Percentiles rank a stretch among this genome's conserved stretches.
phyloP scores from a whole-genome alignment of 2,329 filamentous ascomycete species.

The Aphanocladium album region DNA sequence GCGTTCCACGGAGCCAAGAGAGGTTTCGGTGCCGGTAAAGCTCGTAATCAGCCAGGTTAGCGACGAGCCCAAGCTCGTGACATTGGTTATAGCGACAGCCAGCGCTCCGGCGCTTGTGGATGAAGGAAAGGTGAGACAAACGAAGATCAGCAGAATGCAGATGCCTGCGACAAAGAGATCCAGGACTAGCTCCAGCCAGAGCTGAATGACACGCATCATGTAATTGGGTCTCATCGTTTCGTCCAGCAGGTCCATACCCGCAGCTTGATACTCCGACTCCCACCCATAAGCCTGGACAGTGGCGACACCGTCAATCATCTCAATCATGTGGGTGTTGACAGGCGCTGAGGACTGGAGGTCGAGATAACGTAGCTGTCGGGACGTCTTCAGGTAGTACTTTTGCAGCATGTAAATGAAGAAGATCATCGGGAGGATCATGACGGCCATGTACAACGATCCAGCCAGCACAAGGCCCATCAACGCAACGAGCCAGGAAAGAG shows the following conservation, averaged over 20 bases:
- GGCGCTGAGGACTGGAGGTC: conserved; percentile 28
- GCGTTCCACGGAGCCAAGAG: conserved; percentile 22
- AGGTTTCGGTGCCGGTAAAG: conserved; percentile 26
- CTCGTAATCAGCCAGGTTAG: conserved; percentile 27
- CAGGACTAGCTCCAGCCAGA: conserved; percentile 44
- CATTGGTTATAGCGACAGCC: conserved; percentile 22
- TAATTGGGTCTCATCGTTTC: conserved; percentile 28
- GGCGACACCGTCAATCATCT: conserved; percentile 21
- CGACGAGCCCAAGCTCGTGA: conserved; percentile 23
- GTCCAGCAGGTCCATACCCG: conserved; percentile 27
- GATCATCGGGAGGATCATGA: conserved; percentile 36
- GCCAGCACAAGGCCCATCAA: conserved; percentile 37
- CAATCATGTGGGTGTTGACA: conserved; percentile 24
- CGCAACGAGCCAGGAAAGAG: conserved; percentile 19
- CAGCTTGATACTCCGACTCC: conserved; percentile 18
- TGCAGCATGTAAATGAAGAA: conserved; percentile 22
- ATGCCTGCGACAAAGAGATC: conserved; percentile 41
- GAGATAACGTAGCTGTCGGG: conserved; percentile 25
- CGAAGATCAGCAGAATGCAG: conserved; percentile 38
- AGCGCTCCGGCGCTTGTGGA: conserved; percentile 24
- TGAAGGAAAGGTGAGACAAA: conserved; percentile 34
- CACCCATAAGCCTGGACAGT: conserved; percentile 33
- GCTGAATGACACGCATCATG: conserved; percentile 42
- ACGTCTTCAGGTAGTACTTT: conserved; percentile 27
- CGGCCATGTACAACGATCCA: conserved; percentile 39